Evolutionary conservation across 768 basidiomycete species (phyloP), one percentile per base, ranked within the genome.

Genomic region (Tephrocybe sp.): DNA sequence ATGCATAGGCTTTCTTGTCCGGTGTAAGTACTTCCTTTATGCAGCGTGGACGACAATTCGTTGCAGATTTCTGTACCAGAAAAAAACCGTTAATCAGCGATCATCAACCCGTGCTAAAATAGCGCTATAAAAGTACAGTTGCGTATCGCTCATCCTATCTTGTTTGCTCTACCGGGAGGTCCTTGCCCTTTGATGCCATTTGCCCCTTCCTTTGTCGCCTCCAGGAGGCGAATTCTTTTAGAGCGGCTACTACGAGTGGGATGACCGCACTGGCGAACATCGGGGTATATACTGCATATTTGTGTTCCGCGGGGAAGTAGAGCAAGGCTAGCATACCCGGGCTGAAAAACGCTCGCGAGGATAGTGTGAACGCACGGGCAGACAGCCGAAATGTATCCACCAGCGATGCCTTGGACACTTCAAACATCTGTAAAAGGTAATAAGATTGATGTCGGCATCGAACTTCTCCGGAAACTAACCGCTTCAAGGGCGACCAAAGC

Each of bases 221-320:
- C 88, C 88, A 92, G 0, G 78, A 80, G 34, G 74, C 62, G n/a
- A 89, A 45, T 66, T 96, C 94, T 63, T 84, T 79, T 20, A 91
- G 56, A 10, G 87, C 74, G 1, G 90, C 84, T 2, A 90, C 84
- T 9, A 93, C 53, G 47, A 98, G 67, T 4, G 95, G 94, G 24
- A 95, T 86, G 2, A 90, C 76, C 6, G 93, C 80, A 42, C 93
- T 94, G 2, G 92, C 96, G 65, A 99, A 98, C 28, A 99, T 69
- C 0, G 97, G 96, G 0, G 92, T 87, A 66, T 98, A 98, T 8
- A 99, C 93, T 2, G 95, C 95, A 66, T 93, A 95, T 65, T 90
- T 98, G 73, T 98, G 97, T 64, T 98, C 97, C 17, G 93, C 86
- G 18, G 97, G 97, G 70, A 98, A 98, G 69, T 99, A 99, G 18